Percentiles rank a stretch among this genome's conserved stretches.
Evolutionary conservation across 2,329 filamentous ascomycete genomes (phyloP).

Genomic region (Triangularia setosa): DNA sequence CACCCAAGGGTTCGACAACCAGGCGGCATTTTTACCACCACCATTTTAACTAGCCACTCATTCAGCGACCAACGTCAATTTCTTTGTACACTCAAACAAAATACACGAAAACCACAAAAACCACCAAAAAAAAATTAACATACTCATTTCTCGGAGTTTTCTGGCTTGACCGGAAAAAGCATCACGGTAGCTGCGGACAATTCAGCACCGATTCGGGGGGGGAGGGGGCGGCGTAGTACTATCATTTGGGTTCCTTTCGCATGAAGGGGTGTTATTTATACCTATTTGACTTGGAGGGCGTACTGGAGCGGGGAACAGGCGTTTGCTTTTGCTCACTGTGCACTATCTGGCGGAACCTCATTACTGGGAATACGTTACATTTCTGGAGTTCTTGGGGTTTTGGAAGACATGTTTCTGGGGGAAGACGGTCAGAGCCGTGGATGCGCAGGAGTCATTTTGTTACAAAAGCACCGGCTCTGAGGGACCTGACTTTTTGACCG

Average conservation of each 20-base stretch:
- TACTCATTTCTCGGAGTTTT: neutral
- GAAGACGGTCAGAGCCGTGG: neutral
- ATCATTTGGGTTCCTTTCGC: neutral
- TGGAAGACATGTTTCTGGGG: neutral
- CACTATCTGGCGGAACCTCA: neutral
- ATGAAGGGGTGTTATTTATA: neutral
- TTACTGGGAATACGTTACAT: neutral
- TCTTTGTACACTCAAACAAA: neutral
- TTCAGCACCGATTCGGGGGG: neutral
- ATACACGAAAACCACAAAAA: neutral
- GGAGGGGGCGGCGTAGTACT: neutral
- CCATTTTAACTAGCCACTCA: slow-evolving; percentile 8
- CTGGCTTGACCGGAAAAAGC: neutral
- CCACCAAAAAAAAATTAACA: neutral
- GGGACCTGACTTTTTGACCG: slow-evolving; percentile 1
- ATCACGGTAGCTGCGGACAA: neutral
- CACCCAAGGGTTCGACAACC: slow-evolving; percentile 7
- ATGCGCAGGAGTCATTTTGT: neutral
- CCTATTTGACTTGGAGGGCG: neutral
- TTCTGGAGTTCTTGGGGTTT: neutral
- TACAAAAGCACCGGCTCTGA: neutral
- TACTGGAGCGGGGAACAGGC: neutral
- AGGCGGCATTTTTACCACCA: neutral
- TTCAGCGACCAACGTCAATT: slow-evolving; percentile 1
- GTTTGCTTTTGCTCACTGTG: neutral